A percentile compares a stretch with the other conserved stretches of the same genome.
phyloP scores from a whole-genome alignment of 2,329 filamentous ascomycete species.

The Alternaria panax region DNA sequence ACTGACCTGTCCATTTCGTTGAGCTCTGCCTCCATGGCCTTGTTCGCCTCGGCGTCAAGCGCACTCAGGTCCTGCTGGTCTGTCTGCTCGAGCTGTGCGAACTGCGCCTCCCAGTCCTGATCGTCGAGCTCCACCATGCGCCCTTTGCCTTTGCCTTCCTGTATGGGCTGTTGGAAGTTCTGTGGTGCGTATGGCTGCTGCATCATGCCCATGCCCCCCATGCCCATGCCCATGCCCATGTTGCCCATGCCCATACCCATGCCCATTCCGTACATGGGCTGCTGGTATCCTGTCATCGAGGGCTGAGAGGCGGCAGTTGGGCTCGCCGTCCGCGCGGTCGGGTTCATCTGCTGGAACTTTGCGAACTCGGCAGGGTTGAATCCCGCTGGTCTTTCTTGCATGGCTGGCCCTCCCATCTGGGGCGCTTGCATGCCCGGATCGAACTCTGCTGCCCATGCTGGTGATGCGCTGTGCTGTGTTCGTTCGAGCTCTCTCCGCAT shows the following conservation, averaged over 20 bases:
- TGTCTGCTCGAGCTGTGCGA: slow-evolving; percentile 81
- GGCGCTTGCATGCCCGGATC: slow-evolving; percentile 64
- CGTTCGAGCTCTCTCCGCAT: slow-evolving; percentile 70
- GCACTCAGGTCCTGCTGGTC: slow-evolving; percentile 60
- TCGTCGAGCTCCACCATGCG: slow-evolving; percentile 91
- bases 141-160: slow-evolving; percentile 79
- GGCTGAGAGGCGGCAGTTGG: slow-evolving; percentile 55
- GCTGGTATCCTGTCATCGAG: slow-evolving; percentile 62
- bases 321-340: slow-evolving; percentile 66
- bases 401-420: slow-evolving; percentile 78
- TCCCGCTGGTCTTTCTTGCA: slow-evolving; percentile 60
- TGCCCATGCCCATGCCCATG: slow-evolving; percentile 50
- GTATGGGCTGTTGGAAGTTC: slow-evolving; percentile 55
- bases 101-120: slow-evolving; percentile 93
- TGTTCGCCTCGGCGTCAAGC: slow-evolving; percentile 70
- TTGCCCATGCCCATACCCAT: slow-evolving; percentile 51
- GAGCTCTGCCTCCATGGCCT: slow-evolving; percentile 83
- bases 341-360: slow-evolving; percentile 75
- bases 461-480: slow-evolving; percentile 60
- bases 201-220: slow-evolving; percentile 60
- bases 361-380: slow-evolving; percentile 89
- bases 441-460: slow-evolving; percentile 71
- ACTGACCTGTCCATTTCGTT: slow-evolving; percentile 89
- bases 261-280: slow-evolving; percentile 58
- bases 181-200: slow-evolving; percentile 53